Evolutionary conservation across 2,329 filamentous ascomycete genomes (phyloP), one percentile per base, ranked within the genome.

Genomic region (Amylocarpus encephaloides): DNA sequence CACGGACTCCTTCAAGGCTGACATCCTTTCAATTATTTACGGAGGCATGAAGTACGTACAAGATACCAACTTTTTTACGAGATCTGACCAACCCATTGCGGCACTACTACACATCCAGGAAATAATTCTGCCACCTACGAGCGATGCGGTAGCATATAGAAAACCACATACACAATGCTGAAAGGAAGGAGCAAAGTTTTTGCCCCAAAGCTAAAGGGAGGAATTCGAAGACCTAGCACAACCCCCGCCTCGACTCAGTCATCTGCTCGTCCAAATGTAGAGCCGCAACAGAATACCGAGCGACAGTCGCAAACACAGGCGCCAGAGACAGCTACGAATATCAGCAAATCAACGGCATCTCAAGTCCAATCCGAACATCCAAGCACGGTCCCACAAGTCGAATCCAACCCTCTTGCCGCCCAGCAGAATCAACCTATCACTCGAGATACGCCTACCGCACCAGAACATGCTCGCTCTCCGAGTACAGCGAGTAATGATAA

Each of bases 191-290:
- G 59, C 70, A 64, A 61, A 43, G 46, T 46, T 2, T 88, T 89
- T 71, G 57, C 54, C 13, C 59, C 59, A 1, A 86, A 86, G 66
- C 85, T 85, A 40, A 88, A 86, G 70, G 78, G 79, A 57, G 79
- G 78, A 30, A 66, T 74, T 57, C 78, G 82, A 50, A 58, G 56
- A 62, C 73, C 76, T 51, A 71, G 74, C 54, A 71, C 73, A 56
- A 69, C 71, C 49, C 66, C 71, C 51, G 61, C 65, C 50, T 63
- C 68, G 50, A 63, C 62, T 50, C 64, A 66, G 43, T 61, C 71
- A 39, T 66, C 71, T 30, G 56, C 68, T 38, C 64, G 66, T 49
- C 62, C 70, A 36, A 73, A 69, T 57, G 64, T 66, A 48, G 67
- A 69, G 53, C 67, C 34, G 12, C 34, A 36, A 36, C 11, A 13